Evolutionary conservation across 2,329 filamentous ascomycete species (phyloP).

Genomic region (Graphilbum fragrans): DNA sequence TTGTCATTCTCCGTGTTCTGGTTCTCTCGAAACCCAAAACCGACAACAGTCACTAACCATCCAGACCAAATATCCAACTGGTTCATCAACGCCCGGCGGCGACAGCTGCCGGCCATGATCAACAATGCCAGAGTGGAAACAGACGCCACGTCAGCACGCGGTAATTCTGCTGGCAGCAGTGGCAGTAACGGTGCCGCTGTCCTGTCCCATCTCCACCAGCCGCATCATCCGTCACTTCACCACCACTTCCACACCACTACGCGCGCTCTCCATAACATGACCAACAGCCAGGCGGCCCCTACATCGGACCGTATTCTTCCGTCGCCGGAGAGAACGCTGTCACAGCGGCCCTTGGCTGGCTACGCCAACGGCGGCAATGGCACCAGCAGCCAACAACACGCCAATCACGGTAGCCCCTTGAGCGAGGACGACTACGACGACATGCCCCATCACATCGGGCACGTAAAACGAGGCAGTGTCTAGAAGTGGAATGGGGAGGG

Average conservation of each 20-base stretch:
- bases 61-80: conserved; percentile 64
- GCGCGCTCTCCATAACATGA: background rate
- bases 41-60: too few relatives aligned
- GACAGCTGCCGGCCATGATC: conserved; percentile 49
- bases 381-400: conserved; percentile 3
- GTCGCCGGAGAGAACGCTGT: background rate
- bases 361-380: conserved; percentile 22
- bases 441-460: conserved; percentile 18
- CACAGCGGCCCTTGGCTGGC: background rate
- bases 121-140: conserved; percentile 41
- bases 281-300: conserved; percentile 10
- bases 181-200: background rate
- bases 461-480: conserved; percentile 34
- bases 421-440: conserved; percentile 37
- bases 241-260: background rate
- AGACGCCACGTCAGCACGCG: conserved; percentile 27
- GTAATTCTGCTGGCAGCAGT: background rate
- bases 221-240: background rate
- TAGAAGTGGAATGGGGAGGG: conserved; percentile 12
- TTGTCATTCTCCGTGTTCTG: conserved; percentile 5
- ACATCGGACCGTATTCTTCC: conserved; percentile 16
- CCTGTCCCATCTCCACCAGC: background rate
- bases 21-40: background rate
- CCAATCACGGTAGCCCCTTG: conserved; percentile 21
- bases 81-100: conserved; percentile 67